phyloP scores from a whole-genome alignment of 1,139 yeast genomes.

The Pichia sp. region DNA sequence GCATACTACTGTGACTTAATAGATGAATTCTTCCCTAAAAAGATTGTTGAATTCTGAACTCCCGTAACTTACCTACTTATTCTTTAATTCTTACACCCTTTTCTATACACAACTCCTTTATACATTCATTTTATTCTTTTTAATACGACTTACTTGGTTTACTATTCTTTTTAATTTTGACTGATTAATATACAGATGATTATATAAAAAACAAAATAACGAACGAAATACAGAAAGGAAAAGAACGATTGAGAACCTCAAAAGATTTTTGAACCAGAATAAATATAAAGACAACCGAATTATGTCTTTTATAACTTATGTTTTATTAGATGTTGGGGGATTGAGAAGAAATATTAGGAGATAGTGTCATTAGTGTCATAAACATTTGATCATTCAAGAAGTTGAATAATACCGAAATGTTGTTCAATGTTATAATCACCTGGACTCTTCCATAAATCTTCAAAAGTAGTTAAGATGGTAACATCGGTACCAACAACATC shows the following conservation, averaged over 20 bases:
- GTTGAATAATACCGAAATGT: slow-evolving; percentile 66
- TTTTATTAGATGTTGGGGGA: too few species aligned
- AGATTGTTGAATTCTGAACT: slow-evolving; percentile 52
- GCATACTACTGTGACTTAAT: slow-evolving; percentile 61
- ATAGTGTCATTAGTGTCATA: not conserved
- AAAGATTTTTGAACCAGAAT: too few species aligned
- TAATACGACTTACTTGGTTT: not conserved
- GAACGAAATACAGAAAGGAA: too few species aligned
- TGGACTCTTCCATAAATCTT: slow-evolving; percentile 87
- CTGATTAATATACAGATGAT: slow-evolving; percentile 1
- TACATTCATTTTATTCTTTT: not conserved
- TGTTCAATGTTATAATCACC: slow-evolving; percentile 86
- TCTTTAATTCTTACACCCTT: too few species aligned
- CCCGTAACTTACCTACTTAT: too few species aligned
- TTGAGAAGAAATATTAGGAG: too few species aligned
- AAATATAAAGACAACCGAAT: too few species aligned
- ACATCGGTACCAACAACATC: slow-evolving; percentile 55
- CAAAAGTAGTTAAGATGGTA: slow-evolving; percentile 70
- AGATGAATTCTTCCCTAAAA: slow-evolving; percentile 64
- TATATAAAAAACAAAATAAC: too few species aligned
- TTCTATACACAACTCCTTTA: not conserved
- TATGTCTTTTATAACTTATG: too few species aligned
- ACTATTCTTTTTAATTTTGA: not conserved
- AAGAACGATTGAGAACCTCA: too few species aligned
- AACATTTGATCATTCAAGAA: slow-evolving; percentile 5